Evolutionary conservation across 495 filamentous ascomycete genomes (phyloP), one percentile per base, ranked within the genome.

Genomic region (Beverwykella pulmonaria): DNA sequence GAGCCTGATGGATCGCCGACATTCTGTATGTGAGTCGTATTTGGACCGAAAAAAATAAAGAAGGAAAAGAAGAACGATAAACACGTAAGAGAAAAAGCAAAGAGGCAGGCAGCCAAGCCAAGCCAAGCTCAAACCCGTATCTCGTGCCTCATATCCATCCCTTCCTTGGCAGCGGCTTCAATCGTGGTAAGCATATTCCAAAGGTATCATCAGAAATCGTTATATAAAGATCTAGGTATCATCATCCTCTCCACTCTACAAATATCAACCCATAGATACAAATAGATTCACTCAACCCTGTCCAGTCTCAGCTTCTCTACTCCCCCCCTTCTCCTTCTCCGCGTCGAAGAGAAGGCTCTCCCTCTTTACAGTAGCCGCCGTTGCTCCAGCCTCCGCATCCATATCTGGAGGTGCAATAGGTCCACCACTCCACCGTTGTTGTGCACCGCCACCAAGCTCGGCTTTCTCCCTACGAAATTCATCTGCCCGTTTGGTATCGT

Each of bases 291-390:
- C 4, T n/a, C 39, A 44, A 34, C 17, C 6, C 15, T 44, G 17
- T 44, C 17, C 39, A 2, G 6, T 9, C 2, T 12, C 17, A 44
- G 15, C 39, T 44, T 44, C 39, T n/a, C 17, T 44, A 44, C 39
- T 44, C 3, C 39, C 17, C 39, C 39, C 23, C 52, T 65, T 23
- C 19, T 64, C 54, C 50, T 56, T 67, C 48, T 67, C 64, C 34
- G 64, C 64, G 53, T 67, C 64, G 27, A 67, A 67, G 41, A 67
- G 59, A 32, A 67, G 10, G 23, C 57, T 61, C 25, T 67, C 64
- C n/a, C 64, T 61, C 27, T 46, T 30, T 10, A n/a, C n/a, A n/a
- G n/a, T n/a, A n/a, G 36, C 34, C 20, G 14, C 44, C 56, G 32
- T 25, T 1, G 47, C 34, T 4, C 58, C 48, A 26, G 39, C 50